Base-by-base conservation (phyloP, 2,329 filamentous ascomycete genomes). In the Peltaster fructicola region DNA sequence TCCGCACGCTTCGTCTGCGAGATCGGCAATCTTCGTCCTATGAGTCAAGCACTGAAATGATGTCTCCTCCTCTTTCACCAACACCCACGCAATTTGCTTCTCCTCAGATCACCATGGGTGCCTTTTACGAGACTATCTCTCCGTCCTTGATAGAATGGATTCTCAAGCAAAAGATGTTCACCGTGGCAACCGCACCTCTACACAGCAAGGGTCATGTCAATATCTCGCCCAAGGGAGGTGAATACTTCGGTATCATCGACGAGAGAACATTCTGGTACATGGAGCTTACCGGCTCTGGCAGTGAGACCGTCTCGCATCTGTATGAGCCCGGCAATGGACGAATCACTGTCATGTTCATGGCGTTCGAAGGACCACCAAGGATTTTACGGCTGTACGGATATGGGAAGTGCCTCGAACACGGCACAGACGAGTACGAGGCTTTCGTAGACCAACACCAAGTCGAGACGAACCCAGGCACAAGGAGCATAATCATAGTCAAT, bases 381-480 rank as follows among this genome's bases (percentile, higher is more conserved):
- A 59, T 59, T 29, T 39, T 58, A 3, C 36, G 56, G 3, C 37
- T 58, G 5, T 59, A 53, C 52, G 54, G 56, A 3, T 33, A 40
- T 5, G 54, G 45, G 33, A 31, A 32, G 0, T 40, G 49, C 0
- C 34, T 57, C 2, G 54, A 57, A 25, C 46, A 50, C 20, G 51
- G 49, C 2, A 49, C 44, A 0, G 24, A 33, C 0, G 34, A 28
- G 0, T 58, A 48, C 33, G 29, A 38, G 1, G 20, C 26, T 1
- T 56, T 57, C 16, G 44, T 54, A 1, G 6, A 26, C 1, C 29
- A 39, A 4, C 32, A 55, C 20, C 40, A 43, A 8, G 43, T 57
- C 11, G 27, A 47, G 7, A 37, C 40, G 0, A 49, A 52, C 3
- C 50, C 51, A 0, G 53, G 53, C 2, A 41, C 42, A 0, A 36